Percentiles rank a stretch among this genome's conserved stretches.
phyloP scores from a whole-genome alignment of 139 green algal species.

The Volvox africanus region DNA sequence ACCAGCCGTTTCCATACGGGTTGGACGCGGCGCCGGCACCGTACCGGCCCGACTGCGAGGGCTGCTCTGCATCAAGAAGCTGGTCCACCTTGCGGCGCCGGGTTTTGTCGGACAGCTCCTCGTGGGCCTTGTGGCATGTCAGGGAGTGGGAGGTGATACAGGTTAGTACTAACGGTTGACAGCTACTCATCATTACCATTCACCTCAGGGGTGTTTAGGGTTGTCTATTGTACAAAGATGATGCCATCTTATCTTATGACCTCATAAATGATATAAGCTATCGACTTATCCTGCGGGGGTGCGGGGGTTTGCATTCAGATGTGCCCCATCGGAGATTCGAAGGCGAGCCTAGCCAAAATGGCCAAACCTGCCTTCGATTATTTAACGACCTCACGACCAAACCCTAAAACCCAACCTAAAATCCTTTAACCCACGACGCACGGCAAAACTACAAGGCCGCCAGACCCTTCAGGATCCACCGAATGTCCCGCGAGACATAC shows the following conservation, averaged over 20 bases:
- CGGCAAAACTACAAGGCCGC: too few relatives aligned
- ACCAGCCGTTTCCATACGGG: background rate
- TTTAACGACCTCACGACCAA: too few relatives aligned
- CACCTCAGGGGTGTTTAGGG: too few relatives aligned
- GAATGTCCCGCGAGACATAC: background rate
- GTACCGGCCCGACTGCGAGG: slow-evolving; percentile 4
- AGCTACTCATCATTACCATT: too few relatives aligned
- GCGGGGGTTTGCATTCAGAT: too few relatives aligned
- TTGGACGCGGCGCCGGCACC: background rate
- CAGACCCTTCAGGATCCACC: too few relatives aligned
- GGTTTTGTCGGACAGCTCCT: slow-evolving; percentile 64
- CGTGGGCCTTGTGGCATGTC: slow-evolving; percentile 48
- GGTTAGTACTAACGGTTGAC: too few relatives aligned
- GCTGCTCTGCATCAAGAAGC: slow-evolving; percentile 58
- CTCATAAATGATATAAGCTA: background rate
- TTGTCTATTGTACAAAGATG: too few relatives aligned
- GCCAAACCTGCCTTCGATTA: too few relatives aligned
- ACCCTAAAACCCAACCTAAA: background rate
- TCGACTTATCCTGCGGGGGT: background rate
- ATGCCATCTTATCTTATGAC: background rate
- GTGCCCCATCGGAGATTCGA: too few relatives aligned
- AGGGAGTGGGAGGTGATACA: background rate
- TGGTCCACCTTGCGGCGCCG: slow-evolving; percentile 66
- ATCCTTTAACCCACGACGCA: background rate
- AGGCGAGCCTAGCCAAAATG: too few relatives aligned